Evolutionary conservation across 352 stramenopile genomes (phyloP).

Genomic region (Pythium utonaiense): DNA sequence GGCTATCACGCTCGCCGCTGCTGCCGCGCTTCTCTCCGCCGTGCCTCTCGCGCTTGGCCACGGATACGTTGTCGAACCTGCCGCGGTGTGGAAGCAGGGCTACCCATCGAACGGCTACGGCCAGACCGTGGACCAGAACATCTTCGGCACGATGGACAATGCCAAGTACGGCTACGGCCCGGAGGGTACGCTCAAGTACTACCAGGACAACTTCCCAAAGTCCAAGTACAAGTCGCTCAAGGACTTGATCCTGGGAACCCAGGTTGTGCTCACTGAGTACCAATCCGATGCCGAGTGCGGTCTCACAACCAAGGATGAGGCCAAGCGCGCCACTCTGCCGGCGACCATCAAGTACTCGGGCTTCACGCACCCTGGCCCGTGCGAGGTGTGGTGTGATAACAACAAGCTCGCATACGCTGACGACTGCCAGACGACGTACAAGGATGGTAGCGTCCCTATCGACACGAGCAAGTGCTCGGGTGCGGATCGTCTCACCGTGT

Average conservation of each 20-base stretch:
- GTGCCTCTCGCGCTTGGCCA: constrained; percentile 20
- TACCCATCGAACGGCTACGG: constrained; percentile 49
- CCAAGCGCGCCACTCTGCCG: constrained; percentile 33
- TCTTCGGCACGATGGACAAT: constrained; percentile 35
- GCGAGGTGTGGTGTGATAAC: constrained; percentile 60
- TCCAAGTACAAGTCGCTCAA: constrained; percentile 36
- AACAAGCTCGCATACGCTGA: constrained; percentile 44
- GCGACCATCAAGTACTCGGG: constrained; percentile 41
- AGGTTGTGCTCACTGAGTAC: constrained; percentile 35
- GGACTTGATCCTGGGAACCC: constrained; percentile 41
- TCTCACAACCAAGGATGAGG: constrained; percentile 35
- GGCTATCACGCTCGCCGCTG: neutral
- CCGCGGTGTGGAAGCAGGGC: constrained; percentile 30
- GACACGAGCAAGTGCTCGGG: constrained; percentile 39
- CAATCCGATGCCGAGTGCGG: constrained; percentile 35
- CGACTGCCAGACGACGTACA: constrained; percentile 46
- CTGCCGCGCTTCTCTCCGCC: constrained; percentile 5
- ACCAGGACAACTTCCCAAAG: constrained; percentile 30
- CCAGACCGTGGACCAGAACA: constrained; percentile 37
- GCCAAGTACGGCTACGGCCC: constrained; percentile 41
- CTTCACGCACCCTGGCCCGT: constrained; percentile 55
- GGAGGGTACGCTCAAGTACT: constrained; percentile 33
- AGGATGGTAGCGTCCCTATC: constrained; percentile 32
- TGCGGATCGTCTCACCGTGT: constrained; percentile 45
- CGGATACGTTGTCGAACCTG: constrained; percentile 44